Evolutionary conservation across 2,329 filamentous ascomycete genomes (phyloP), one percentile per base, ranked within the genome.

Genomic region (Cadophora gregata): DNA sequence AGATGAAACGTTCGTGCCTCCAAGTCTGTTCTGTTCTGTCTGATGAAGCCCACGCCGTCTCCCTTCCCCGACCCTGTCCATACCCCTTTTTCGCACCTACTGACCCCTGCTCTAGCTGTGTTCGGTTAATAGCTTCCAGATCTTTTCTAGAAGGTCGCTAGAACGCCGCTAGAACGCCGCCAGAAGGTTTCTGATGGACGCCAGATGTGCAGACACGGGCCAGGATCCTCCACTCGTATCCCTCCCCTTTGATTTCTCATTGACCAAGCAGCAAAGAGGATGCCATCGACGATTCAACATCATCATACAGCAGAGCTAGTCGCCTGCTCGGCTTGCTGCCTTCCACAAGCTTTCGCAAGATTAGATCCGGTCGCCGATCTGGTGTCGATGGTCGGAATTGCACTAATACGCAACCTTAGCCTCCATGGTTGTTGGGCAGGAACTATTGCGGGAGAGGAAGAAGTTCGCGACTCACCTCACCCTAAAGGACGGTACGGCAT

Each of bases 141-240:
- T 24, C 14, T 25, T 55, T 64, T 64, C 62, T 59, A 42, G 62
- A 64, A 64, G 55, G n/a, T 27, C 50, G 50, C 61, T 63, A 56
- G 56, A 56, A 56, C 45, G 27, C 42, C 61, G 50, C 61, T 63
- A 56, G 55, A 53, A 53, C 12, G 50, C 14, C 50, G 9, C 27
- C n/a, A 53, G 59, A 63, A 63, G 61, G 47, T 38, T 31, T 53
- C 31, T 53, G 53, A 56, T 24, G 53, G 19, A 38, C 53, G 53
- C 53, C 31, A 56, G 29, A 36, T 12, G 19, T 14, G 24, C 25
- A 21, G 16, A 21, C 61, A 63, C 25, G 61, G 61, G 38, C 61
- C 24, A n/a, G n/a, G 60, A 21, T 19, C 59, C 24, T 24, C 42
- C 16, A 50, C 42, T 48, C 29, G 45, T 19, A 61, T 50, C 59